Evolutionary conservation across 1,284 basidiomycete species (phyloP), one percentile per base, ranked within the genome.

Genomic region (Athelia sp.): DNA sequence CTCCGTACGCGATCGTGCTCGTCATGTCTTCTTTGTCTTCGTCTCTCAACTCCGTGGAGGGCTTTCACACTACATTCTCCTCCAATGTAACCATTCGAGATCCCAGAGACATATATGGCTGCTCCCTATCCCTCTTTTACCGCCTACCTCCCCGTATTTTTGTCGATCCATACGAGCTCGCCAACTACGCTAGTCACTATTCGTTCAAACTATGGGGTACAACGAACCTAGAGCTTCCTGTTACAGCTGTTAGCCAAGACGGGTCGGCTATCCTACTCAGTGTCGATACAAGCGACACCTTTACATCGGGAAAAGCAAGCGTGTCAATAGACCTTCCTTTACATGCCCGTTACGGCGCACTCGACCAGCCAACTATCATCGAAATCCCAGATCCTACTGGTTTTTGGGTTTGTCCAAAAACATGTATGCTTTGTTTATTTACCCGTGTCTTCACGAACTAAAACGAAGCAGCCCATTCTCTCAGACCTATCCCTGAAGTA

Each of bases 161-260:
- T 56, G 68, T 74, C 43, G 78, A 80, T 58, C 72, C 70, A 4
- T 78, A 79, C 58, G 78, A 81, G 55, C 72, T 80, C 32, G 65
- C 64, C 10, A 72, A 77, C 50, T 63, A 72, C 43, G 67, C 69
- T 6, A 63, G 65, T 15, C 67, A 62, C 23, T 77, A 72, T 50
- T 60, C 65, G 0, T 74, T 72, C 57, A 50, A 58, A 10, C 64
- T 76, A 48, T 67, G 67, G 60, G 74, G 74, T n/a, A 62, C 62
- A 2, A 59, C 64, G 9, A 76, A 79, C 52, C 59, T 81, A 31
- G 79, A 80, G 58, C 66, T 71, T 22, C 79, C 79, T 9, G 70
- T 75, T 0, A 63, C 60, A 47, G 77, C 75, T 3, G 58, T 77
- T 3, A 59, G 59, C 14, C 48, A 62, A 10, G 58, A 59, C 3